These are phyloP conservation scores for Tolypocladium ovalisporum DNA, from an alignment of 2,329 filamentous ascomycete genomes.

Conservation along the genomic window DNA sequence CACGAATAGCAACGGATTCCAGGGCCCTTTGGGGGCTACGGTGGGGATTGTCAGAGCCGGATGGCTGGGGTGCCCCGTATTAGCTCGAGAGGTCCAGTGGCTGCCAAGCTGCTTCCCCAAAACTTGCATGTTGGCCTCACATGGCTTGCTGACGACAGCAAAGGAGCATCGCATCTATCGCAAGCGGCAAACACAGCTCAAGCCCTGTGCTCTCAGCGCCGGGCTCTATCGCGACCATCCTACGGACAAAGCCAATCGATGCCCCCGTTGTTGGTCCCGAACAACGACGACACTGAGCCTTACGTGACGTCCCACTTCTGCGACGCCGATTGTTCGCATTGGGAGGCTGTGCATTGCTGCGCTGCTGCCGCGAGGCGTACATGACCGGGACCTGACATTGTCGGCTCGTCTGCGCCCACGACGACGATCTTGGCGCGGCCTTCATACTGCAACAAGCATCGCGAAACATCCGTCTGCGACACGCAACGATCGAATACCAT, in stretches of 20 bases:
- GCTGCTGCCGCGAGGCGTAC: background rate
- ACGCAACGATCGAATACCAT: background rate
- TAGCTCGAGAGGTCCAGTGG: background rate
- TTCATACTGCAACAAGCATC: background rate
- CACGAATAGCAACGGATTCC: background rate
- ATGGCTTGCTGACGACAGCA: background rate
- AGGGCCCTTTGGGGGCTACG: background rate
- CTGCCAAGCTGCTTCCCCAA: background rate
- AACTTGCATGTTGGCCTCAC: background rate
- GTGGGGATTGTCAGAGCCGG: background rate
- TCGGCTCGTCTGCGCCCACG: background rate
- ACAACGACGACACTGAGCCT: background rate
- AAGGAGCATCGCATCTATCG: background rate
- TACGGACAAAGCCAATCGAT: background rate
- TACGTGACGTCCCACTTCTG: background rate
- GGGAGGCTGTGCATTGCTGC: constrained; percentile 7
- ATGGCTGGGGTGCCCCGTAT: background rate
- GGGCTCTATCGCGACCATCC: background rate
- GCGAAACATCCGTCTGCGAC: background rate
- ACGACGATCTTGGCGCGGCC: background rate
- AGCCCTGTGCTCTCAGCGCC: background rate
- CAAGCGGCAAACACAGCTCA: background rate
- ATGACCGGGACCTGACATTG: background rate
- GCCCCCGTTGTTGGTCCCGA: background rate
- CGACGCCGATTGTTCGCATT: constrained; percentile 1